Percentiles rank a stretch among this genome's conserved stretches.
Evolutionary conservation across 352 stramenopile genomes (phyloP).

Genomic region (Blastocystis sp.): DNA sequence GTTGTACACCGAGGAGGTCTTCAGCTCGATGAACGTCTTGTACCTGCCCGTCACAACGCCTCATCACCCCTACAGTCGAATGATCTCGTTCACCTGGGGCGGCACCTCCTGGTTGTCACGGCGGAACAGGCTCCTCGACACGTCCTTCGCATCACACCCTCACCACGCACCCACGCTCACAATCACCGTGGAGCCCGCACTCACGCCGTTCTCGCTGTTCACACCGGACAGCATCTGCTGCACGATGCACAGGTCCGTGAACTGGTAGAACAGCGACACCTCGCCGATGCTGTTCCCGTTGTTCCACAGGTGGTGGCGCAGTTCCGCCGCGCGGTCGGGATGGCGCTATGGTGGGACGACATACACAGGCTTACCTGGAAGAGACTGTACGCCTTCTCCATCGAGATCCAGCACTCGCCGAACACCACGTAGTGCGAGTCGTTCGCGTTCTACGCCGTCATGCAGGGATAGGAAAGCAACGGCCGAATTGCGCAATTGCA

Average conservation of each 20-base stretch:
- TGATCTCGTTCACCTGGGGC: constrained; percentile 35
- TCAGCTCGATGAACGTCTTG: constrained; percentile 42
- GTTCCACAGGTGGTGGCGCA: constrained; percentile 65
- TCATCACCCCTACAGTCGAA: not conserved
- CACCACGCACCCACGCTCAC: not conserved
- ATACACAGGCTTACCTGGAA: constrained; percentile 22
- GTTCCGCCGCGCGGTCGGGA: constrained; percentile 33
- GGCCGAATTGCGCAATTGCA: constrained; percentile 52
- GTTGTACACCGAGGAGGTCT: constrained; percentile 45
- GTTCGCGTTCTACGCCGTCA: constrained; percentile 14
- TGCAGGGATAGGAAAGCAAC: not conserved
- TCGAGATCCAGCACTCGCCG: constrained; percentile 64
- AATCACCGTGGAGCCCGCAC: constrained; percentile 54
- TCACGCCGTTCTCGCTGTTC: constrained; percentile 57
- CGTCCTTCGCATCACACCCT: not conserved
- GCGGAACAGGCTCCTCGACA: constrained; percentile 19
- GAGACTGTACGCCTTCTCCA: constrained; percentile 63
- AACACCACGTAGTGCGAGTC: constrained; percentile 19
- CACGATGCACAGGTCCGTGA: constrained; percentile 60
- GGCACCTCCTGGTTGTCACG: constrained; percentile 43
- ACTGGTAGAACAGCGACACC: constrained; percentile 56
- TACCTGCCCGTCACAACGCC: not conserved
- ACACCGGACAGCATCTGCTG: constrained; percentile 66
- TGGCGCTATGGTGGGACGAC: constrained; percentile 12
- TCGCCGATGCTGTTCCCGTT: constrained; percentile 44